Percentiles rank a stretch among this genome's conserved stretches.
Evolutionary conservation across 148 eudicot genomes (phyloP).

Genomic region (Drosera capensis): DNA sequence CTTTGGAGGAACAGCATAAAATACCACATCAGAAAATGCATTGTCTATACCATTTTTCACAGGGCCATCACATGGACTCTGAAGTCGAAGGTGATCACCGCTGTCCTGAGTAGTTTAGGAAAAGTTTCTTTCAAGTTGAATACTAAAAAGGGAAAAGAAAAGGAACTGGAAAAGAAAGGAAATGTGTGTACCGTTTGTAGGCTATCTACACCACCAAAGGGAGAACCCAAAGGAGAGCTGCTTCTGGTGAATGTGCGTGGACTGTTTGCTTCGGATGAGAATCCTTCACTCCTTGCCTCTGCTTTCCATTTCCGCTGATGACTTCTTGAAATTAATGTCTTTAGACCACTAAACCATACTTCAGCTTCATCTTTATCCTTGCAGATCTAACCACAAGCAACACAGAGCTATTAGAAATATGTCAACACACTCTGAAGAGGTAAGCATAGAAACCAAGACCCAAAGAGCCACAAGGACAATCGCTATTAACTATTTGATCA

Average conservation of each 20-base stretch:
- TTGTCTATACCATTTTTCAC: constrained; percentile 41
- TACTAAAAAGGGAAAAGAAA: neutral
- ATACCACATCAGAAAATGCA: constrained; percentile 39
- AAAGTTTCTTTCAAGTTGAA: neutral
- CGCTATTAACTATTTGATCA: too few species aligned
- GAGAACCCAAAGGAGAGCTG: constrained; percentile 38
- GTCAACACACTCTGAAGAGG: constrained; percentile 1
- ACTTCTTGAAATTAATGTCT: constrained; percentile 44
- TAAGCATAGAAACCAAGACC: neutral
- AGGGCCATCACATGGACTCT: constrained; percentile 23
- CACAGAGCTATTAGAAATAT: too few species aligned
- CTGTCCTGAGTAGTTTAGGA: constrained; percentile 18
- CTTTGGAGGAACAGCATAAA: constrained; percentile 21
- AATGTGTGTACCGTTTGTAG: constrained; percentile 31
- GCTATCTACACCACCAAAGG: constrained; percentile 34
- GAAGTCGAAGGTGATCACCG: constrained; percentile 20
- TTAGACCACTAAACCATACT: constrained; percentile 59
- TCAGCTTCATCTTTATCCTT: constrained; percentile 81
- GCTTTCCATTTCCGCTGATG: constrained; percentile 28
- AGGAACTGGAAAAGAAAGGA: neutral
- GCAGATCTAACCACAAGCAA: too few species aligned
- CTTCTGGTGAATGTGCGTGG: constrained; percentile 34
- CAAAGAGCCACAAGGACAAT: neutral
- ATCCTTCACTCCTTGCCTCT: constrained; percentile 29
- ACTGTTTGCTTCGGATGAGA: constrained; percentile 39